Evolutionary conservation across 2,329 filamentous ascomycete species (phyloP).

Genomic region (Trichoderma sp.): DNA sequence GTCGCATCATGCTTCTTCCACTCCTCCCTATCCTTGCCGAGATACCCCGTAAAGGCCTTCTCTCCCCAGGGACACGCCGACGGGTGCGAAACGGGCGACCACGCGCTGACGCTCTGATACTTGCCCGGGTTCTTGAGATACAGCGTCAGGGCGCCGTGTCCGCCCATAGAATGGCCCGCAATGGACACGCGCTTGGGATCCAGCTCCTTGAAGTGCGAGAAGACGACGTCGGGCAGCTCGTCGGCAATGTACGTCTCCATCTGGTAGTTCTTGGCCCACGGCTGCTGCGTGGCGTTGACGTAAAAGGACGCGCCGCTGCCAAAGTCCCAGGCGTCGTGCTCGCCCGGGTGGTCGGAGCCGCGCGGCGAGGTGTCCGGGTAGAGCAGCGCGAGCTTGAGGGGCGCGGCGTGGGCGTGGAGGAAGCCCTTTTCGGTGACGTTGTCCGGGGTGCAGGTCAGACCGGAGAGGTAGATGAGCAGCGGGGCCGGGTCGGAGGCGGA

Average conservation of each 20-base stretch:
- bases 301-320: slow-evolving; percentile 94
- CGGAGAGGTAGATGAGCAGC: slow-evolving; percentile 89
- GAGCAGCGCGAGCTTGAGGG: slow-evolving; percentile 85
- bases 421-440: slow-evolving; percentile 84
- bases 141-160: slow-evolving; percentile 89
- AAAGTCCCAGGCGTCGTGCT: slow-evolving; percentile 90
- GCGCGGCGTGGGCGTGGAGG: slow-evolving; percentile 80
- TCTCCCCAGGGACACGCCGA: slow-evolving; percentile 87
- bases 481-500: slow-evolving; percentile 63
- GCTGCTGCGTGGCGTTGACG: slow-evolving; percentile 77
- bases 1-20: slow-evolving; percentile 94
- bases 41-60: slow-evolving; percentile 92
- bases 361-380: slow-evolving; percentile 95
- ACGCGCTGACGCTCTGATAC: slow-evolving; percentile 88
- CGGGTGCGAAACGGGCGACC: slow-evolving; percentile 89
- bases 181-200: slow-evolving; percentile 76
- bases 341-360: slow-evolving; percentile 77
- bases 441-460: slow-evolving; percentile 92
- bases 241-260: slow-evolving; percentile 94
- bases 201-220: slow-evolving; percentile 69
- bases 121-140: slow-evolving; percentile 89
- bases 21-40: slow-evolving; percentile 73
- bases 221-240: slow-evolving; percentile 82
- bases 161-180: slow-evolving; percentile 95
- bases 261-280: slow-evolving; percentile 78